phyloP scores from a whole-genome alignment of 768 basidiomycete species.

The Termitomyces sp. region DNA sequence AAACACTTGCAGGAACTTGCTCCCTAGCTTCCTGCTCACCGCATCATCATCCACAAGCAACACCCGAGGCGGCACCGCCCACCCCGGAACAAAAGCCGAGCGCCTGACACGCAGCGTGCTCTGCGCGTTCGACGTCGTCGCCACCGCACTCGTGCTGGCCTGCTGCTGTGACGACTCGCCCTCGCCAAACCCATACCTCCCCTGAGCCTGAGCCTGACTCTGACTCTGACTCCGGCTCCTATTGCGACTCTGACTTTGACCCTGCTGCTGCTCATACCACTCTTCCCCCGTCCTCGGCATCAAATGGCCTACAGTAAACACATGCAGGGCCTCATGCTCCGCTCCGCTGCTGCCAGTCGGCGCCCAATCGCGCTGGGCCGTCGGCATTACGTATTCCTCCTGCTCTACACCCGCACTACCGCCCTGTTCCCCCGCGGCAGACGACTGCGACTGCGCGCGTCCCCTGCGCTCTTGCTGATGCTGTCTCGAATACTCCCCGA shows the following conservation, averaged over 20 bases:
- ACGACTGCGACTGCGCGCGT: not conserved
- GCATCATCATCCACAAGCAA: conserved; percentile 94
- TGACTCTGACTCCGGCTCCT: not conserved
- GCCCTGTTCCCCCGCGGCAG: not conserved
- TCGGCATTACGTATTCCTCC: conserved; percentile 21
- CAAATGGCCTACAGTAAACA: conserved; percentile 77
- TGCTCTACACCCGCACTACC: not conserved
- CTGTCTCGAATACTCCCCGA: conserved; percentile 73
- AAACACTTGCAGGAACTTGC: conserved; percentile 93
- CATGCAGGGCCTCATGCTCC: conserved; percentile 65
- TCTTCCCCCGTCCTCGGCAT: conserved; percentile 41
- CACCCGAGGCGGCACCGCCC: conserved; percentile 89
- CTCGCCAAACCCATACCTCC: conserved; percentile 16
- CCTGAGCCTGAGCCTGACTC: conserved; percentile 18
- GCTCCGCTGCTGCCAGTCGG: not conserved
- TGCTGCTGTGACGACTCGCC: not conserved
- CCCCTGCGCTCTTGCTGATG: conserved; percentile 7
- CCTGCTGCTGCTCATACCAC: not conserved
- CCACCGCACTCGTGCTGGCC: not conserved
- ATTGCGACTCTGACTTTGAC: not conserved
- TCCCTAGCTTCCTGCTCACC: conserved; percentile 81
- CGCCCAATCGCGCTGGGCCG: not conserved
- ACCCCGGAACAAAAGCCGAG: conserved; percentile 81
- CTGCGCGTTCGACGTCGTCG: not conserved
- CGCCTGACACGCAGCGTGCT: conserved; percentile 56